Base-by-base conservation (phyloP, 352 stramenopile species). In the Globisporangium acanthophoron region DNA sequence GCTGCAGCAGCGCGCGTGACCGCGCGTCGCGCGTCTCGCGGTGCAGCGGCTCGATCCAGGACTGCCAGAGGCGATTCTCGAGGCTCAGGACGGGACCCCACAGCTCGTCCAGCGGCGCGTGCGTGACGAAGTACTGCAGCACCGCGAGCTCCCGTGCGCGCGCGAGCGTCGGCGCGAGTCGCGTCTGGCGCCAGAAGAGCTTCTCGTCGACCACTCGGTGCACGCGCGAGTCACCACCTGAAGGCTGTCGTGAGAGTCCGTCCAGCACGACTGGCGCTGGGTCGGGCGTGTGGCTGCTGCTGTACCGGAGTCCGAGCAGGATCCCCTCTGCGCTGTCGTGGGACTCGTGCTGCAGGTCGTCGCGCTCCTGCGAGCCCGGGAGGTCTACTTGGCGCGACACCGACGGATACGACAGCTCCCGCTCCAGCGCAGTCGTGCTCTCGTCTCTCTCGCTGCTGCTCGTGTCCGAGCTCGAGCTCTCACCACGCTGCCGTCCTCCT, bases 251-350 rank as follows among this genome's bases (percentile, higher is more conserved):
- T 3, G 6, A 9, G 6, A 9, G 33, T 37, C 33, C 9, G 33
- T 37, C 5, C 33, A 37, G 20, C 11, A n/a, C 37, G 20, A 39
- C 21, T 24, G 33, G 9, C 33, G 9, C 33, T 3, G 33, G 5
- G 33, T 7, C 33, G 33, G 6, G 33, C 33, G 33, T 31, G 52
- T 27, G 52, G 40, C 16, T 21, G 8, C 52, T 40, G 24, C 52
- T 40, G 24, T 50, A 50, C 18, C 39, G 13, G 3, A 48, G 18
- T 58, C 52, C 52, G 37, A 50, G 35, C 12, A 58, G 31, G 52
- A 67, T 50, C 37, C 33, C 20, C 48, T 47, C 50, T 43, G 57
- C 24, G 47, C 56, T 44, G n/a, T 31, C 31, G 9, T 55, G 31
- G 5, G 29, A 18, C 5, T 29, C 21, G 7, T 31, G 50, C n/a